phyloP scores from a whole-genome alignment of 2,329 filamentous ascomycete species.

The Talaromyces sp. region DNA sequence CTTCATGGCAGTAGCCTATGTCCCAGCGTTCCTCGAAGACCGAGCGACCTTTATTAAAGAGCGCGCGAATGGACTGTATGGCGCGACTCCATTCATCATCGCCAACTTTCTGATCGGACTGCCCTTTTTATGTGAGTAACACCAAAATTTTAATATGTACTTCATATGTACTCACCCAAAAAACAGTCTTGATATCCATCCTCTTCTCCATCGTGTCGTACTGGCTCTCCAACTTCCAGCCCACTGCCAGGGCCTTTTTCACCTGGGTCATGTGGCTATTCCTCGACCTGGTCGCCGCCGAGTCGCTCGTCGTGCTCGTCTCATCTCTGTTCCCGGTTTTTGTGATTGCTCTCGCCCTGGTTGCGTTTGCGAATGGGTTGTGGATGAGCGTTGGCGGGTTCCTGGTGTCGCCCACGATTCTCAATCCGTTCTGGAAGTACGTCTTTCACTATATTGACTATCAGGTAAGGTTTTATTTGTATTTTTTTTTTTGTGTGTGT shows the following conservation, averaged over 20 bases:
- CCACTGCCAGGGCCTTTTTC: constrained; percentile 62
- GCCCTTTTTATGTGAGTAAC: constrained; percentile 62
- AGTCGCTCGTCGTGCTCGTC: constrained; percentile 74
- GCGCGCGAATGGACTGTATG: constrained; percentile 74
- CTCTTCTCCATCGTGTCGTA: constrained; percentile 72
- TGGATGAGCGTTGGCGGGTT: constrained; percentile 89
- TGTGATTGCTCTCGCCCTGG: constrained; percentile 70
- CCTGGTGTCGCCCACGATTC: constrained; percentile 63
- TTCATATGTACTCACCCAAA: not conserved
- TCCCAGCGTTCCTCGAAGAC: constrained; percentile 78
- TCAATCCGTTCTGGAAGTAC: constrained; percentile 82
- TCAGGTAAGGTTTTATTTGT: constrained; percentile 45
- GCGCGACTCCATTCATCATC: constrained; percentile 64
- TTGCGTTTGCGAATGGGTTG: constrained; percentile 79
- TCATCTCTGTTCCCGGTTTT: constrained; percentile 68
- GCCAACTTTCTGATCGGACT: constrained; percentile 79
- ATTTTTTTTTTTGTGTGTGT: not conserved
- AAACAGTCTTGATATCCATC: constrained; percentile 62
- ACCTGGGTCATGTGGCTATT: constrained; percentile 80
- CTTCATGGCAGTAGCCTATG: constrained; percentile 80
- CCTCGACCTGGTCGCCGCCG: constrained; percentile 74
- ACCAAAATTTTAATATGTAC: not conserved
- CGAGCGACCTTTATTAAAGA: constrained; percentile 69
- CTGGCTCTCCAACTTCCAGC: constrained; percentile 73
- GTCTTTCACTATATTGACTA: constrained; percentile 88